Evolutionary conservation across 1,284 basidiomycete species (phyloP).

Genomic region (Leccinum variabile): DNA sequence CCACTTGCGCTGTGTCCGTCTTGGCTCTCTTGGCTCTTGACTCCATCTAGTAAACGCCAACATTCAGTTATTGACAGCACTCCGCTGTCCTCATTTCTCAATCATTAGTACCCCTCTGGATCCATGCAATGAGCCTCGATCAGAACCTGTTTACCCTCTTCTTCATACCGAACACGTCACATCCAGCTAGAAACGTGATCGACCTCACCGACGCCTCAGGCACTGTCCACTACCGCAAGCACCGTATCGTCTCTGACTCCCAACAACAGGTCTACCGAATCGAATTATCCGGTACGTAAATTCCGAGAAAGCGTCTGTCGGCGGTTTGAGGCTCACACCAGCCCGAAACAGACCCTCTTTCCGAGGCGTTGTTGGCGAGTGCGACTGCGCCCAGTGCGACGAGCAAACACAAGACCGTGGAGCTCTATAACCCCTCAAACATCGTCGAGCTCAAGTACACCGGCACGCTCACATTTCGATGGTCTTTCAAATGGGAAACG

Average conservation of each 20-base stretch:
- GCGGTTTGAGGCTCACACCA: neutral
- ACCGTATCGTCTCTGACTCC: conserved; percentile 44
- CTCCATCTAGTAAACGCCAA: neutral
- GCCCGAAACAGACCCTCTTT: conserved; percentile 55
- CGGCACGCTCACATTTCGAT: conserved; percentile 72
- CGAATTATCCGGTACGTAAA: conserved; percentile 60
- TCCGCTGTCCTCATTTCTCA: neutral
- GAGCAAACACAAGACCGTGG: conserved; percentile 71
- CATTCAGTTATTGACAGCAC: neutral
- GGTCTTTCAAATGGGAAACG: conserved; percentile 82
- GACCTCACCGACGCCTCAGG: conserved; percentile 62
- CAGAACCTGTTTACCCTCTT: conserved; percentile 78
- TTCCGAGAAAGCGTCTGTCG: neutral
- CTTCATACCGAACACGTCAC: conserved; percentile 56
- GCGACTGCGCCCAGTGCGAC: conserved; percentile 61
- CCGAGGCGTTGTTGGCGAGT: conserved; percentile 62
- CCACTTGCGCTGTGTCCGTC: neutral
- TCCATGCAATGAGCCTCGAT: conserved; percentile 65
- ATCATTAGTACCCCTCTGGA: neutral
- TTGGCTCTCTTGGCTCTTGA: neutral
- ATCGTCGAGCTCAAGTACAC: conserved; percentile 71
- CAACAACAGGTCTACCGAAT: conserved; percentile 49
- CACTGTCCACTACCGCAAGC: conserved; percentile 67
- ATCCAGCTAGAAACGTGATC: conserved; percentile 48
- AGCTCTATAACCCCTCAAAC: conserved; percentile 72